These are phyloP conservation scores for Penicillium sp. DNA, from an alignment of 2,329 filamentous ascomycete genomes.

Conservation along the genomic window DNA sequence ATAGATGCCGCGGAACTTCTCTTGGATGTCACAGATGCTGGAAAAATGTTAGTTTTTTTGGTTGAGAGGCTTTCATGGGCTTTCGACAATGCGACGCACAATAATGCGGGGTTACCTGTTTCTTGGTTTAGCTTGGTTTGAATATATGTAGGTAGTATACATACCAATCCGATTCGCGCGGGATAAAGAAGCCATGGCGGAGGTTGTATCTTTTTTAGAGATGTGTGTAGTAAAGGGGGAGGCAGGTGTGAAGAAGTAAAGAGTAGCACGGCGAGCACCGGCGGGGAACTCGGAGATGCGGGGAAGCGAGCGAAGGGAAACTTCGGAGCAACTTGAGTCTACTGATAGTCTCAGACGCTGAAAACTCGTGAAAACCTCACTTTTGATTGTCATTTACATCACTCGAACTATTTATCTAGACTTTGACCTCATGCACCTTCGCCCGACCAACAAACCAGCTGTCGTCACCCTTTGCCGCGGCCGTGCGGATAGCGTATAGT, in stretches of 20 bases:
- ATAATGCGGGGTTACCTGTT: slow-evolving; percentile 47
- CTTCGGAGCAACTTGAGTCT: neutral
- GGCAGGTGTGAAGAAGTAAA: slow-evolving; percentile 2
- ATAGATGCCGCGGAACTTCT: slow-evolving; percentile 86
- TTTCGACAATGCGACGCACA: slow-evolving; percentile 34
- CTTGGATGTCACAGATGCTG: slow-evolving; percentile 92
- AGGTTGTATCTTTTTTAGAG: neutral
- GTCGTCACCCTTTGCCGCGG: slow-evolving; percentile 30
- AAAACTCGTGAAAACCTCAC: neutral
- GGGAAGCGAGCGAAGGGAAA: slow-evolving; percentile 18
- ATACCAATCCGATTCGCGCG: slow-evolving; percentile 28
- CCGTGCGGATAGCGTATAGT: slow-evolving; percentile 48
- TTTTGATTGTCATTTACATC: slow-evolving; percentile 4
- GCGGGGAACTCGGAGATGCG: slow-evolving; percentile 22
- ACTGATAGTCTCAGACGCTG: neutral
- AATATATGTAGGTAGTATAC: neutral
- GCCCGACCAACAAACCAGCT: slow-evolving; percentile 38
- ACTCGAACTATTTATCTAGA: slow-evolving; percentile 15
- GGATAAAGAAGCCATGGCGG: slow-evolving; percentile 9
- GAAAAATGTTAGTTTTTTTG: neutral
- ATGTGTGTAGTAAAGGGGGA: neutral
- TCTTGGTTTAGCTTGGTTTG: slow-evolving; percentile 6
- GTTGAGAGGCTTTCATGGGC: neutral
- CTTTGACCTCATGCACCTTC: slow-evolving; percentile 34
- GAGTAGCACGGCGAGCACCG: slow-evolving; percentile 1